Evolutionary conservation across 345 rosid genomes (phyloP).

Genomic region (Camelina sativa): DNA sequence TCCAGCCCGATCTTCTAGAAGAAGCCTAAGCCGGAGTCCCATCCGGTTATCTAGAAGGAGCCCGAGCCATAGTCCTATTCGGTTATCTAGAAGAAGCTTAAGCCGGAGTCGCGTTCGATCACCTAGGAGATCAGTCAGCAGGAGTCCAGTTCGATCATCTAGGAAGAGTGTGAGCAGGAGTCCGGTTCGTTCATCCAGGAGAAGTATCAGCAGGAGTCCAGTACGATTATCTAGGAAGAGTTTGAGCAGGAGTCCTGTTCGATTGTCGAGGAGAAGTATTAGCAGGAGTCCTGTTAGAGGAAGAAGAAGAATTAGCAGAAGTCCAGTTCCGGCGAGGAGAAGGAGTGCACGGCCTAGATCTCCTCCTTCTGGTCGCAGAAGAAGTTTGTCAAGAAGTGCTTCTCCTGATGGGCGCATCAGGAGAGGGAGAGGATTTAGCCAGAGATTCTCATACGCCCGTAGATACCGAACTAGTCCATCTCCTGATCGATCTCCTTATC

Average conservation of each 20-base stretch:
- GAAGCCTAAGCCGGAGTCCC: constrained; percentile 55
- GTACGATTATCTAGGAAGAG: constrained; percentile 45
- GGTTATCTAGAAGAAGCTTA: constrained; percentile 52
- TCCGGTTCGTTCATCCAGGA: constrained; percentile 46
- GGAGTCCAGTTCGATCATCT: constrained; percentile 59
- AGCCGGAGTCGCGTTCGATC: constrained; percentile 55
- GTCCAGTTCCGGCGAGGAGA: constrained; percentile 60
- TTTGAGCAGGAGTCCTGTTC: constrained; percentile 49
- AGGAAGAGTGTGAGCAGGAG: constrained; percentile 54
- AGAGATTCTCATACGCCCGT: constrained; percentile 86
- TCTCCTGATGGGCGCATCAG: constrained; percentile 85
- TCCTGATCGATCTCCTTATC: constrained; percentile 87
- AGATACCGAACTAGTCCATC: constrained; percentile 85
- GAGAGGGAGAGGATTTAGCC: constrained; percentile 95
- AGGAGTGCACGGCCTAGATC: constrained; percentile 63
- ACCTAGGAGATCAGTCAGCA: constrained; percentile 41
- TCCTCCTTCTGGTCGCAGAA: constrained; percentile 59
- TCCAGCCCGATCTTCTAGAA: constrained; percentile 51
- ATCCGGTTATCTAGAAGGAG: constrained; percentile 44
- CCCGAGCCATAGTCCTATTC: constrained; percentile 52
- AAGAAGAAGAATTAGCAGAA: constrained; percentile 65
- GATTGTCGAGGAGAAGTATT: constrained; percentile 51
- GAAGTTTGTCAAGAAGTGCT: constrained; percentile 83
- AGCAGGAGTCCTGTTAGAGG: constrained; percentile 69
- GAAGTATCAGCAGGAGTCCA: constrained; percentile 53